phyloP scores from a whole-genome alignment of 176 grass and related monocot species.

The Dendrocalamus sinicus region DNA sequence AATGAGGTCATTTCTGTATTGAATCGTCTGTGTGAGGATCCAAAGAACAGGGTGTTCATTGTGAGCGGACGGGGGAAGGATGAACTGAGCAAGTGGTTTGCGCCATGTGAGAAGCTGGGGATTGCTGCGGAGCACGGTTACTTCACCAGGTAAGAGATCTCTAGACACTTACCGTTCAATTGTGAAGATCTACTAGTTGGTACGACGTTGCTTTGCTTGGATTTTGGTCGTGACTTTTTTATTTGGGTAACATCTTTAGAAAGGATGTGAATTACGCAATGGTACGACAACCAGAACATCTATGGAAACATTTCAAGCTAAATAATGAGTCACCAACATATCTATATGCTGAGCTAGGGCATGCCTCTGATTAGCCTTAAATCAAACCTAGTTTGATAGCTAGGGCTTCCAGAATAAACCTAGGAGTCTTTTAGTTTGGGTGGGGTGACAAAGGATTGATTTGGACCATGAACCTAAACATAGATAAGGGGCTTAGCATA shows the following conservation, averaged over 20 bases:
- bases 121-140: conserved; percentile 95
- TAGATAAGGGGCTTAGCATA: not conserved
- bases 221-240: conserved; percentile 34
- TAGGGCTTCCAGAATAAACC: not conserved
- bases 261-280: conserved; percentile 31
- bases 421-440: not conserved
- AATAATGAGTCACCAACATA: not conserved
- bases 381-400: too few species aligned
- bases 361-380: not conserved
- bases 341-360: not conserved
- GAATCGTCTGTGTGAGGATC: conserved; percentile 75
- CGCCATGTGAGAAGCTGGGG: conserved; percentile 79
- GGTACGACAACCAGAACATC: not conserved
- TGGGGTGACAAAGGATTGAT: not conserved
- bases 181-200: conserved; percentile 28
- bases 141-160: conserved; percentile 78
- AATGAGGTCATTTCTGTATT: conserved; percentile 69
- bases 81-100: conserved; percentile 74
- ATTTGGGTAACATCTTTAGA: conserved; percentile 25
- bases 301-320: conserved; percentile 8
- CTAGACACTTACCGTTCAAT: not conserved
- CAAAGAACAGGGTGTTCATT: conserved; percentile 87
- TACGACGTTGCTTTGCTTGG: conserved; percentile 40
- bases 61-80: conserved; percentile 83
- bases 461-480: not conserved